Percentiles rank a stretch among this genome's conserved stretches.
phyloP scores from a whole-genome alignment of 176 grass and related monocot genomes.

The Canna indica region DNA sequence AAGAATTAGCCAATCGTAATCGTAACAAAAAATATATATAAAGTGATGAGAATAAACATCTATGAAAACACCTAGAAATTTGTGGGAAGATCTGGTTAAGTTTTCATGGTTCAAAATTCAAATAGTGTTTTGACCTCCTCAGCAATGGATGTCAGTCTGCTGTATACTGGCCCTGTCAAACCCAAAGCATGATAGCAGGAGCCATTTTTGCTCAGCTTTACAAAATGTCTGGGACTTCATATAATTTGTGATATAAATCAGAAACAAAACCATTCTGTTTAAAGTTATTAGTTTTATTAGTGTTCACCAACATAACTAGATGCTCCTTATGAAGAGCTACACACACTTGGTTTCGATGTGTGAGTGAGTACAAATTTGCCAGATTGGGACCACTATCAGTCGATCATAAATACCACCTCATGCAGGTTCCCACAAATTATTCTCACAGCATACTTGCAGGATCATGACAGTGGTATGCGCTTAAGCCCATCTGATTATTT shows the following conservation, averaged over 20 bases:
- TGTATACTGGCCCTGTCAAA: background rate
- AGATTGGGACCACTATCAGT: too few species aligned
- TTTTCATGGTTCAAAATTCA: background rate
- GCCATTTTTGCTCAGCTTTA: background rate
- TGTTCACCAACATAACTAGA: too few species aligned
- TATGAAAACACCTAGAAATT: background rate
- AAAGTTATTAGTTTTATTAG: too few species aligned
- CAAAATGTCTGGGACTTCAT: background rate
- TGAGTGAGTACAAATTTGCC: too few species aligned
- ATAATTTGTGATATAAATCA: background rate
- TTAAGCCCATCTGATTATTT: background rate
- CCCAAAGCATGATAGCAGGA: background rate
- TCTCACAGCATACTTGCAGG: background rate
- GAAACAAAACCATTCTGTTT: background rate
- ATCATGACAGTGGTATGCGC: background rate
- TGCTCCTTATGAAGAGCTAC: too few species aligned
- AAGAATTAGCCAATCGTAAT: background rate
- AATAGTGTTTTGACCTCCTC: background rate
- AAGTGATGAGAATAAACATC: background rate
- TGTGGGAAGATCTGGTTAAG: background rate
- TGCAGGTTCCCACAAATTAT: background rate
- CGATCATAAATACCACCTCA: background rate
- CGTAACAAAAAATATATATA: too few species aligned
- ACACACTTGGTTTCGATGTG: too few species aligned
- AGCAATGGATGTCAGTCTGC: background rate